Evolutionary conservation across 1,284 basidiomycete species (phyloP).

Genomic region (Chondrostereum purpureum): DNA sequence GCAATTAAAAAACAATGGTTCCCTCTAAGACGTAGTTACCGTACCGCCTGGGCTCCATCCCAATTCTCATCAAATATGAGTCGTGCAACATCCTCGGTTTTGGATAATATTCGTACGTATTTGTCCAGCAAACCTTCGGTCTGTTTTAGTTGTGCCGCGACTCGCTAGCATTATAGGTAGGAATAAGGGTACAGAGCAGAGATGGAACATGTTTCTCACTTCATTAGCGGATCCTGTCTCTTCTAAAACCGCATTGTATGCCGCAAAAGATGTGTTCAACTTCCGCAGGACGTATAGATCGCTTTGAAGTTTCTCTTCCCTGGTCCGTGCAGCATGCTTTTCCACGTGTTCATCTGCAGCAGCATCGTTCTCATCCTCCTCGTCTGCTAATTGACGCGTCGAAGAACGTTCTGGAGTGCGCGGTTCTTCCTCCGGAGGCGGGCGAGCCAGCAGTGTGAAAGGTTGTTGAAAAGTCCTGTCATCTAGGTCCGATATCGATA

Average conservation of each 20-base stretch:
- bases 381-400: conserved; percentile 4
- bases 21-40: conserved; percentile 19
- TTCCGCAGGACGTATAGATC: conserved; percentile 67
- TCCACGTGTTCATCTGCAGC: conserved; percentile 4
- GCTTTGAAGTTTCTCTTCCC: conserved; percentile 67
- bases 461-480: conserved; percentile 30
- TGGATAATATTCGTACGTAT: conserved; percentile 62
- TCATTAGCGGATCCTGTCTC: conserved; percentile 59
- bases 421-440: conserved; percentile 11
- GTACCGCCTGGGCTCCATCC: conserved; percentile 62
- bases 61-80: conserved; percentile 70
- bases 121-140: conserved; percentile 68
- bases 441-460: conserved; percentile 37
- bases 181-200: too few species aligned
- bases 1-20: not conserved
- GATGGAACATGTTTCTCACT: conserved; percentile 30
- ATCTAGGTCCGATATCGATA: conserved; percentile 54
- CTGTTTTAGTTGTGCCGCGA: conserved; percentile 57
- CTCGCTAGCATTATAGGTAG: conserved; percentile 39
- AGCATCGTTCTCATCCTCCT: conserved; percentile 8
- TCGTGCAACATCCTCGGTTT: conserved; percentile 57
- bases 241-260: conserved; percentile 58
- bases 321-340: conserved; percentile 29
- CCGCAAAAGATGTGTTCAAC: conserved; percentile 59
- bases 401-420: conserved; percentile 12